Percentiles rank a stretch among this genome's conserved stretches.
Conservation (phyloP, 2,329 filamentous ascomycete genomes). For the Colletotrichum kahawae region DNA sequence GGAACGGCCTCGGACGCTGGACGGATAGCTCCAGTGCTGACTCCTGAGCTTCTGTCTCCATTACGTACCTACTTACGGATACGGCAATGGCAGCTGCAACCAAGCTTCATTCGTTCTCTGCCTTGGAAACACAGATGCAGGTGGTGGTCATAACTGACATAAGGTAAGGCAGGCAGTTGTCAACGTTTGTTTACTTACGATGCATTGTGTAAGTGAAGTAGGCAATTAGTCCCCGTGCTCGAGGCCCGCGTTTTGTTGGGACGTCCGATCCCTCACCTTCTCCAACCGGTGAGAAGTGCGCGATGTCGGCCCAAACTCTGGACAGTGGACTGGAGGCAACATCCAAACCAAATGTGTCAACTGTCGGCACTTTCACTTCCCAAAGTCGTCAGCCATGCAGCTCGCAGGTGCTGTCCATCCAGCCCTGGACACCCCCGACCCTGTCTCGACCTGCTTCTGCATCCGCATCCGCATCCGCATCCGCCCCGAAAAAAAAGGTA, state of each 20-base stretch:
- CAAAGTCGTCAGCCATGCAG: background rate
- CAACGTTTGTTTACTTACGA: background rate
- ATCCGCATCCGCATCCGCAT: slow-evolving; percentile 3
- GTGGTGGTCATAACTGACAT: background rate
- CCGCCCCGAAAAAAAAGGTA: background rate
- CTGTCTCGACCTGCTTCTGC: slow-evolving; percentile 15
- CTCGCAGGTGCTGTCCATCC: background rate
- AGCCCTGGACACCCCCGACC: background rate
- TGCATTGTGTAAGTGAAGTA: background rate
- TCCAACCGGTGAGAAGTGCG: slow-evolving; percentile 11
- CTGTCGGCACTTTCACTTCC: slow-evolving; percentile 8
- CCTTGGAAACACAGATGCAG: background rate
- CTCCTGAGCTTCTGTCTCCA: background rate
- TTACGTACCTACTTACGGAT: background rate
- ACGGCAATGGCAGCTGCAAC: background rate
- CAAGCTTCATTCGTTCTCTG: background rate
- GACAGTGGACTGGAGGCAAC: background rate
- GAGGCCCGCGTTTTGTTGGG: slow-evolving; percentile 9
- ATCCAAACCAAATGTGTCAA: slow-evolving; percentile 5
- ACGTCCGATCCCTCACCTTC: slow-evolving; percentile 3
- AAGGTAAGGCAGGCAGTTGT: background rate
- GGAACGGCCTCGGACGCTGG: background rate
- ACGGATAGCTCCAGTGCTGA: background rate
- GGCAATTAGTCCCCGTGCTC: background rate
- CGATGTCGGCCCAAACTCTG: background rate